phyloP scores from a whole-genome alignment of 352 stramenopile genomes.

The Peronospora farinosa region DNA sequence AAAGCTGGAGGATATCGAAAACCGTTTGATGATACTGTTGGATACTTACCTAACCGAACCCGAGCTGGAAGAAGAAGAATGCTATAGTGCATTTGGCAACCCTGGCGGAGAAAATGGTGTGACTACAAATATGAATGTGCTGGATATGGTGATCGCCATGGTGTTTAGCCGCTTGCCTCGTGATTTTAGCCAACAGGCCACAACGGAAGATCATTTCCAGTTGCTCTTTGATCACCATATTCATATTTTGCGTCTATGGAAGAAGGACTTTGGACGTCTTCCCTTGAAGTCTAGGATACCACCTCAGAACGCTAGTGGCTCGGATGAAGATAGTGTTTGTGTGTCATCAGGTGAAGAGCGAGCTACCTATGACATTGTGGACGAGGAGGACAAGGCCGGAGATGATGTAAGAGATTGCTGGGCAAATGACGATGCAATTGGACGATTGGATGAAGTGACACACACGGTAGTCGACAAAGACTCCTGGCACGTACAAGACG shows the following conservation, averaged over 20 bases:
- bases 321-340: slow-evolving; percentile 10
- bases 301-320: slow-evolving; percentile 9
- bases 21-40: slow-evolving; percentile 47
- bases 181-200: slow-evolving; percentile 46
- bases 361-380: slow-evolving; percentile 5
- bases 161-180: slow-evolving; percentile 73
- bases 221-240: slow-evolving; percentile 76
- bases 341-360: slow-evolving; percentile 10
- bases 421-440: slow-evolving; percentile 10
- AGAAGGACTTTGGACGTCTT: slow-evolving; percentile 77
- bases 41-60: slow-evolving; percentile 56
- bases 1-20: slow-evolving; percentile 81
- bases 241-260: slow-evolving; percentile 74
- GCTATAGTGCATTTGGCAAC: slow-evolving; percentile 37
- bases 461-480: slow-evolving; percentile 21
- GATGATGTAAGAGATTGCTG: slow-evolving; percentile 13
- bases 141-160: slow-evolving; percentile 86
- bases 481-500: slow-evolving; percentile 23
- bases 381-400: slow-evolving; percentile 20
- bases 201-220: slow-evolving; percentile 62
- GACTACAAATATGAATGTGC: slow-evolving; percentile 57
- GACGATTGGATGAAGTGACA: slow-evolving; percentile 6
- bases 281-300: slow-evolving; percentile 28
- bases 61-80: slow-evolving; percentile 44
- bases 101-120: slow-evolving; percentile 18